These are phyloP conservation scores for Chrysoporthe austroafricana DNA, from an alignment of 2,329 filamentous ascomycete genomes.

Conservation along the genomic window DNA sequence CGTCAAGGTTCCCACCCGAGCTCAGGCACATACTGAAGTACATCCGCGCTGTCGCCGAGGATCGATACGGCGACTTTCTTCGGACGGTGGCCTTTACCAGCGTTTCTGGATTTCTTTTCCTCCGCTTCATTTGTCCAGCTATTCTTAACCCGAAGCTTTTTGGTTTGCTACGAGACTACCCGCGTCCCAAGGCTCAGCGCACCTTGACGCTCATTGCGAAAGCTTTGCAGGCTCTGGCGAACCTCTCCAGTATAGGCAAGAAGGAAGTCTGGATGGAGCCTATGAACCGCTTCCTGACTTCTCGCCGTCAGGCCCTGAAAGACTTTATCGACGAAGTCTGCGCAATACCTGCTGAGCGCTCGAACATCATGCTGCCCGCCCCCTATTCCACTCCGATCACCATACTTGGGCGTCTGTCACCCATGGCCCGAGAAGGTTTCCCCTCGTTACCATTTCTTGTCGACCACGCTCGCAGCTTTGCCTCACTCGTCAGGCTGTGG, in stretches of 20 bases:
- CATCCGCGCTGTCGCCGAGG: slow-evolving; percentile 88
- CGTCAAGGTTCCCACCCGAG: slow-evolving; percentile 76
- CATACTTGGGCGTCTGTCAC: slow-evolving; percentile 80
- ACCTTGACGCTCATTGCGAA: slow-evolving; percentile 93
- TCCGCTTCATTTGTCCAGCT: slow-evolving; percentile 95
- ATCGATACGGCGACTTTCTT: slow-evolving; percentile 90
- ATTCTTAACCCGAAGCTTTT: slow-evolving; percentile 95
- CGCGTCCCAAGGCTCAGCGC: slow-evolving; percentile 79
- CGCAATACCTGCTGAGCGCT: slow-evolving; percentile 74
- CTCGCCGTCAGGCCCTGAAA: slow-evolving; percentile 80
- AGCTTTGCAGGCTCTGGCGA: slow-evolving; percentile 86
- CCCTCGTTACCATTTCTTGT: slow-evolving; percentile 92
- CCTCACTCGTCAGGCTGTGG: slow-evolving; percentile 82
- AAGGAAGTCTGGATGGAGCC: slow-evolving; percentile 99
- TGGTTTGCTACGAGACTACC: slow-evolving; percentile 80
- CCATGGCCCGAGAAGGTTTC: slow-evolving; percentile 85
- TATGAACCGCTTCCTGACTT: slow-evolving; percentile 86
- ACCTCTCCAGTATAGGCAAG: slow-evolving; percentile 87
- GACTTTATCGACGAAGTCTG: slow-evolving; percentile 87
- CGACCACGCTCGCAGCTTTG: slow-evolving; percentile 84
- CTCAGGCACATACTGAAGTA: slow-evolving; percentile 87
- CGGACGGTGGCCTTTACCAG: slow-evolving; percentile 90
- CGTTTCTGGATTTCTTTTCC: slow-evolving; percentile 91
- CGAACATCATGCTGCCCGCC: slow-evolving; percentile 69
- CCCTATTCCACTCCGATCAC: slow-evolving; percentile 92